Percentiles rank a stretch among this genome's conserved stretches.
phyloP scores from a whole-genome alignment of 2,329 filamentous ascomycete species.

The Pseudogymnoascus sp. region DNA sequence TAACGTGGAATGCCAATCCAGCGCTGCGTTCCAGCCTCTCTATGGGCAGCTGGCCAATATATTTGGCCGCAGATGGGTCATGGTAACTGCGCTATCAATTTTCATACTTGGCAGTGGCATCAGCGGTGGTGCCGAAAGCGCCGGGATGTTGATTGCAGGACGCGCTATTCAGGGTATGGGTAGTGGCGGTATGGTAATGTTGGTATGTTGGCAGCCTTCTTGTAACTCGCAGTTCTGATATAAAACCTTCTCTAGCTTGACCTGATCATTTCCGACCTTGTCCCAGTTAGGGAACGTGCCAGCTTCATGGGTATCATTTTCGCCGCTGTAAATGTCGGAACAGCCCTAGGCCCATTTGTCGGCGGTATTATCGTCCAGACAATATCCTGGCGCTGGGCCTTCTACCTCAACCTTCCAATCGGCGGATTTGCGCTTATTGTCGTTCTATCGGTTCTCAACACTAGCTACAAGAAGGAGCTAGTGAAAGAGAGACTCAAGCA shows the following conservation, averaged over 20 bases:
- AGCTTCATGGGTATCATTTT: slow-evolving; percentile 35
- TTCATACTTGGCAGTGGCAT: slow-evolving; percentile 48
- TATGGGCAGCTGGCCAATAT: slow-evolving; percentile 45
- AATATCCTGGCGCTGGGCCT: slow-evolving; percentile 41
- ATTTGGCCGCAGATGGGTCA: slow-evolving; percentile 42
- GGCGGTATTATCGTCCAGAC: slow-evolving; percentile 36
- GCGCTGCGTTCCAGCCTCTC: slow-evolving; percentile 41
- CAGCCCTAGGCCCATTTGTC: slow-evolving; percentile 31
- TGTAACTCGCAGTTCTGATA: not conserved
- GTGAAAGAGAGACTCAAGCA: slow-evolving; percentile 30
- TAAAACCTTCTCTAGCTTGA: slow-evolving; percentile 26
- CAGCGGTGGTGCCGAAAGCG: slow-evolving; percentile 39
- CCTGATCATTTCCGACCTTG: slow-evolving; percentile 44
- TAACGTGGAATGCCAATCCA: slow-evolving; percentile 13
- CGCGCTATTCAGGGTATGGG: slow-evolving; percentile 43
- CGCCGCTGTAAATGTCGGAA: slow-evolving; percentile 35
- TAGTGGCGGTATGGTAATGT: slow-evolving; percentile 22
- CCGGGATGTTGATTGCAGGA: slow-evolving; percentile 42
- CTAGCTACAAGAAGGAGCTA: slow-evolving; percentile 29
- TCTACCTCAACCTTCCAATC: slow-evolving; percentile 38
- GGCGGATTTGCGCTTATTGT: slow-evolving; percentile 19
- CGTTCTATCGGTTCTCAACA: slow-evolving; percentile 26
- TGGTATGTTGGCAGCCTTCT: not conserved
- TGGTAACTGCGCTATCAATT: slow-evolving; percentile 35
- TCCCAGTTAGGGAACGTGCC: slow-evolving; percentile 40